Evolutionary conservation across 306 rosid species (phyloP).

Genomic region (Hippophae gyantsensis): DNA sequence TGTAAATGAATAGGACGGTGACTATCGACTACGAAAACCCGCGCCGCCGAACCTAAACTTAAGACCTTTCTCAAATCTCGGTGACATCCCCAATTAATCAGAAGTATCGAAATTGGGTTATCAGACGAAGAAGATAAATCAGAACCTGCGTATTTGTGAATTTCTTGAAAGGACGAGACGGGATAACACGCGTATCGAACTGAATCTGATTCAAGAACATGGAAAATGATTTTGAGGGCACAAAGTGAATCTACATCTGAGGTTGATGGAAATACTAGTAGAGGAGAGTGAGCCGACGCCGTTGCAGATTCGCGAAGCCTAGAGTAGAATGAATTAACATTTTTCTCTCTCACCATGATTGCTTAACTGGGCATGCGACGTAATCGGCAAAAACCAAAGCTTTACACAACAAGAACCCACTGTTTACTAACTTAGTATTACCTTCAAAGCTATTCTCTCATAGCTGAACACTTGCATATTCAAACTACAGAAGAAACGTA

Average conservation of each 20-base stretch:
- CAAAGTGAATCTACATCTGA: constrained; percentile 89
- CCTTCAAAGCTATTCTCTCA: not conserved
- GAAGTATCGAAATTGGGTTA: constrained; percentile 37
- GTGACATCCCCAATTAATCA: constrained; percentile 88
- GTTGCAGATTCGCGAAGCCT: constrained; percentile 47
- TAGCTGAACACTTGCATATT: not conserved
- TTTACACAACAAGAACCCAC: constrained; percentile 4
- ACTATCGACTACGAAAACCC: constrained; percentile 71
- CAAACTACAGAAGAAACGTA: not conserved
- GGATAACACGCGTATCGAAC: constrained; percentile 73
- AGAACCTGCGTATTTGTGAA: constrained; percentile 42
- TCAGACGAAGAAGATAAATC: constrained; percentile 30
- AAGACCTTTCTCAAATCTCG: constrained; percentile 46
- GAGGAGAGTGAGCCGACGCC: constrained; percentile 44
- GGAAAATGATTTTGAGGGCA: constrained; percentile 60
- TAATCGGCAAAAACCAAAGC: constrained; percentile 1
- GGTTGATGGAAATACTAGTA: constrained; percentile 82
- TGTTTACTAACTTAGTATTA: not conserved
- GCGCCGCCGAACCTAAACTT: constrained; percentile 35
- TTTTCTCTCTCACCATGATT: constrained; percentile 62
- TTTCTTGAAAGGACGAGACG: constrained; percentile 71
- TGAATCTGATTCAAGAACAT: constrained; percentile 76
- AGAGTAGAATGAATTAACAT: constrained; percentile 58
- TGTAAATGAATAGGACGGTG: constrained; percentile 86
- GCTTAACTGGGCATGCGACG: constrained; percentile 20